Evolutionary conservation across 306 rosid species (phyloP), one percentile per base, ranked within the genome.

Genomic region (Carpinus fangiana): DNA sequence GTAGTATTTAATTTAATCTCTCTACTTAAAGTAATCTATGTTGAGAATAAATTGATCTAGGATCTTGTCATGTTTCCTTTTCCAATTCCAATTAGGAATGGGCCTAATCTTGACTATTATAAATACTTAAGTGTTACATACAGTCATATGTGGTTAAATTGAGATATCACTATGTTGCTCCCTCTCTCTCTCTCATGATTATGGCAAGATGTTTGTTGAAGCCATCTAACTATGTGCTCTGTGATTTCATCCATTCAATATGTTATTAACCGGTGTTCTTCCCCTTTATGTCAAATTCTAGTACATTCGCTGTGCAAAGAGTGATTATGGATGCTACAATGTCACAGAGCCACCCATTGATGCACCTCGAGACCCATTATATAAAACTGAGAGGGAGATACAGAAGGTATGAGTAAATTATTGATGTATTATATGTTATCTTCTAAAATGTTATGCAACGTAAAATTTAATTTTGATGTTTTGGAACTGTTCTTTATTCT

Each of bases 311-410:
- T 94, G 97, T 7, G 95, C 97, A 0, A 75, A 82, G 70, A 94
- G 97, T 88, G 98, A 94, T 78, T 94, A 77, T 54, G 93, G 91
- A 78, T 47, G 84, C 88, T 87, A 92, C 79, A 88, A 92, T 78
- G 98, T 94, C 50, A 92, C 95, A 4, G 98, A 94, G 82, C 98
- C 97, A 73, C 97, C 98, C 5, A 87, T 94, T 81, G 97, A 92
- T 84, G 97, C 97, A 26, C 97, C 91, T 17, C 90, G 97, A 77
- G 98, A 92, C 81, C 98, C 98, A 46, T 76, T 94, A 18, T 94
- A 92, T 84, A 94, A 92, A 84, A 73, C 88, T 4, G 92, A 91
- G 74, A 87, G 93, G 86, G 97, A 94, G 72, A 72, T 94, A 48
- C 65, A 55, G 9, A 94, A 94, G 98, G 98, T 92, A 87, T 61